A percentile compares a stretch with the other conserved stretches of the same genome.
Evolutionary conservation across 345 rosid species (phyloP).

Genomic region (Acer yangbiense): DNA sequence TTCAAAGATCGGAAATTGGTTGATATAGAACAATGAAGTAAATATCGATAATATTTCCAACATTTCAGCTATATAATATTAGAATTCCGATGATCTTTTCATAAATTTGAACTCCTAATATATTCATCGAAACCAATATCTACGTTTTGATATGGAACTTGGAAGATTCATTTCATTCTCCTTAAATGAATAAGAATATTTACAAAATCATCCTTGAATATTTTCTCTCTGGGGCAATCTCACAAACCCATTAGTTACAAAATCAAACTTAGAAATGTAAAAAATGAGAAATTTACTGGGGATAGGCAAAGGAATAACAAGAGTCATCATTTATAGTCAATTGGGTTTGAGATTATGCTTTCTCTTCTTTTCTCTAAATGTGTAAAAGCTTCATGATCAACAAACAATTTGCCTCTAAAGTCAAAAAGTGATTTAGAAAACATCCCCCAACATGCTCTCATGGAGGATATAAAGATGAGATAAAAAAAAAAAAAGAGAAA

Average conservation of each 20-base stretch:
- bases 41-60: too few species aligned
- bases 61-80: too few species aligned
- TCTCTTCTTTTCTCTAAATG: constrained; percentile 27
- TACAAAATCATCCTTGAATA: neutral
- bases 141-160: neutral
- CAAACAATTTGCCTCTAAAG: constrained; percentile 44
- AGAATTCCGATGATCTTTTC: too few species aligned
- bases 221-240: neutral
- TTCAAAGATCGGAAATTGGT: neutral
- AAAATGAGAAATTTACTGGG: neutral
- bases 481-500: neutral
- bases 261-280: constrained; percentile 28
- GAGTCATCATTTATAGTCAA: constrained; percentile 23
- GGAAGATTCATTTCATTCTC: neutral
- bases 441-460: constrained; percentile 36
- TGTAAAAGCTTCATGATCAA: constrained; percentile 43
- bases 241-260: constrained; percentile 26
- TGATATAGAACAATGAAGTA: neutral
- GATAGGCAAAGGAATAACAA: neutral
- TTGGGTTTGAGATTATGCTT: constrained; percentile 31
- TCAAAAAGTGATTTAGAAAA: constrained; percentile 44
- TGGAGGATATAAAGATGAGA: constrained; percentile 24
- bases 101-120: too few species aligned
- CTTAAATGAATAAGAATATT: neutral
- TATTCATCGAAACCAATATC: too few species aligned